phyloP scores from a whole-genome alignment of 2,329 filamentous ascomycete genomes.

The Neofusicoccum ribis region DNA sequence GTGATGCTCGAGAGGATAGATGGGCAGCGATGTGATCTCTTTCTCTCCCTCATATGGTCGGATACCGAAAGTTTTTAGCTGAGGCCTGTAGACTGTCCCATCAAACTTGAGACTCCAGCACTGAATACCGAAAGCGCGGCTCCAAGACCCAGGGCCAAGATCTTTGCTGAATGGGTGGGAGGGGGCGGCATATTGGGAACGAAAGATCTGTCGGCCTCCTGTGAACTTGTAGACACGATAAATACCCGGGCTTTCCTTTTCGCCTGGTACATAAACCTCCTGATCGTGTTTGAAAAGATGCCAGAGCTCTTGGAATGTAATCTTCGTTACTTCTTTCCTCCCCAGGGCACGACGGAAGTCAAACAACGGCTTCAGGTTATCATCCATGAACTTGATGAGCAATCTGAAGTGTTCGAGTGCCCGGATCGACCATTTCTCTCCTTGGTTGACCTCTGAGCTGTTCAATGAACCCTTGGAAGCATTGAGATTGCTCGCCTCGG shows the following conservation, averaged over 20 bases:
- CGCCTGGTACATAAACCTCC: background rate
- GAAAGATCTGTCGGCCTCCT: background rate
- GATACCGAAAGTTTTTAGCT: background rate
- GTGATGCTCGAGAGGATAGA: background rate
- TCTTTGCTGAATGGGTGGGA: background rate
- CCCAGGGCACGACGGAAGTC: background rate
- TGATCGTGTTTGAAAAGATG: background rate
- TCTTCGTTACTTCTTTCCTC: background rate
- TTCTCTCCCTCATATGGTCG: background rate
- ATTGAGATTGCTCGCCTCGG: too few species aligned
- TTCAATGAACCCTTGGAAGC: too few species aligned
- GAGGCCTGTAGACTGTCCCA: background rate
- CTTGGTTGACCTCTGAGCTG: too few species aligned
- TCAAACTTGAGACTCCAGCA: background rate
- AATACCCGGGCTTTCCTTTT: background rate
- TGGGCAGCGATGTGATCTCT: background rate
- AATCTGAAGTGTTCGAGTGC: too few species aligned
- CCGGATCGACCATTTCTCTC: too few species aligned
- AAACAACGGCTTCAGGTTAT: background rate
- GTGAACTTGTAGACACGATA: background rate
- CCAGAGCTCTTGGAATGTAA: background rate
- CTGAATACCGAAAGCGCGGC: background rate
- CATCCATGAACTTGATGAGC: background rate
- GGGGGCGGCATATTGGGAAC: background rate
- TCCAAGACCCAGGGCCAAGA: background rate